phyloP scores from a whole-genome alignment of 352 stramenopile species.

The Globisporangium splendens region DNA sequence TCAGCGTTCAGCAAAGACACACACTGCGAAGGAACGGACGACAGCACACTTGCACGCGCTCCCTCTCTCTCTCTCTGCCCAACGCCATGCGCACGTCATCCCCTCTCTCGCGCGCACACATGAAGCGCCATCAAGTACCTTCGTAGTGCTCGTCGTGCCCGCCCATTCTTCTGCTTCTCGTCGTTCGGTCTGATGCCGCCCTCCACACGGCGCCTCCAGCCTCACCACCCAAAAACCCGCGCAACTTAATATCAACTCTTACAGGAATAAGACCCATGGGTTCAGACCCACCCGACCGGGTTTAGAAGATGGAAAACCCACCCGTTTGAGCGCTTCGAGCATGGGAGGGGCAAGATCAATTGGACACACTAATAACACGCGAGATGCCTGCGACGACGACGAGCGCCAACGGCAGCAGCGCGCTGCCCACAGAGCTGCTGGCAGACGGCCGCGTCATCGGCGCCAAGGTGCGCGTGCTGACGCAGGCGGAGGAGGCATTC shows the following conservation, averaged over 20 bases:
- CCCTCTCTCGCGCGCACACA: background rate
- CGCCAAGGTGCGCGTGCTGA: slow-evolving; percentile 63
- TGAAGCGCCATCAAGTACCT: slow-evolving; percentile 22
- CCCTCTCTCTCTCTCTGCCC: no score
- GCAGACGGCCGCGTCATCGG: slow-evolving; percentile 59
- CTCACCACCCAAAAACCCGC: slow-evolving; percentile 12
- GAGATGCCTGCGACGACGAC: slow-evolving; percentile 4
- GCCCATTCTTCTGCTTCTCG: slow-evolving; percentile 49
- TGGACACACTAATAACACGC: background rate
- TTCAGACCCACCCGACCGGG: no score
- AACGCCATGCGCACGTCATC: background rate
- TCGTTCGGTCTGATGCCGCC: slow-evolving; percentile 35
- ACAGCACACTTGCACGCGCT: no score
- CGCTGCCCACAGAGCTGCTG: slow-evolving; percentile 55
- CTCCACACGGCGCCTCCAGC: slow-evolving; percentile 18
- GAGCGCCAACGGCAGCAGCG: slow-evolving; percentile 9
- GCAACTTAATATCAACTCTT: background rate
- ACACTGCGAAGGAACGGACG: no score
- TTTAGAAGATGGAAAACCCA: no score
- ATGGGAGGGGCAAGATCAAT: background rate
- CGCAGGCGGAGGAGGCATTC: slow-evolving; percentile 39
- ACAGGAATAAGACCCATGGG: background rate
- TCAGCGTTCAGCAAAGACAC: no score
- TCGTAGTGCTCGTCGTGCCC: slow-evolving; percentile 61
- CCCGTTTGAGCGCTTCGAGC: background rate